Evolutionary conservation across 1,139 yeast genomes (phyloP), one percentile per base, ranked within the genome.

Genomic region (Suhomyces anneliseae): DNA sequence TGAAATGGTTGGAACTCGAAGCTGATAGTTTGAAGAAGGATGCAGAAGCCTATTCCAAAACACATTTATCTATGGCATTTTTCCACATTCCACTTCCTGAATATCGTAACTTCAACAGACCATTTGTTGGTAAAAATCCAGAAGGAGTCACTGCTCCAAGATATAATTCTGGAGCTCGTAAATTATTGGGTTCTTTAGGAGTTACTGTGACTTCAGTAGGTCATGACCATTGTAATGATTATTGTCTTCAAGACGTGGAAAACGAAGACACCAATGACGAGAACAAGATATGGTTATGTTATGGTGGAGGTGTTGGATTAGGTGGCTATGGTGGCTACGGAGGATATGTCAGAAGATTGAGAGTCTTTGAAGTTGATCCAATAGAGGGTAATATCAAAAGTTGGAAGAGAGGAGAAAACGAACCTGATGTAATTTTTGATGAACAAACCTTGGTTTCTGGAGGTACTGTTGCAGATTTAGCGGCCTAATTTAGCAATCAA

Each of bases 291-390:
- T 89, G 96, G 96, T 69, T 92, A 38, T 93, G 99, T 60, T 90
- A 88, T 59, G 98, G 96, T 2, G 99, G 99, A 36, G 96, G 86
- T 0, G 76, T 79, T 2, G 99, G 98, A 4, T 95, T 88, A 68
- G 98, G 97, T 38, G 99, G 97, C 0, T 90, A 90, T 60, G 96
- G 86, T 5, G 97, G 97, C 0, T 89, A 90, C 61, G 92, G 90
- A 0, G 95, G 93, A 0, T 88, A 86, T 43, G 72, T 85, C 10
- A 78, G 99, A 56, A 76, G 97, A 48, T 61, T 90, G 45, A 72
- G 98, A 45, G 59, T 84, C 0, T 92, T 76, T 62, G 90, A 87
- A 39, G 58, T 90, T 11, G 85, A 90, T 61, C 68, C 82, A 1
- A 62, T 66, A 9, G 62, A 68, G 1, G 81, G 79, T 1, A 65